phyloP scores from a whole-genome alignment of 2,329 filamentous ascomycete genomes.

The Fusarium sp. region DNA sequence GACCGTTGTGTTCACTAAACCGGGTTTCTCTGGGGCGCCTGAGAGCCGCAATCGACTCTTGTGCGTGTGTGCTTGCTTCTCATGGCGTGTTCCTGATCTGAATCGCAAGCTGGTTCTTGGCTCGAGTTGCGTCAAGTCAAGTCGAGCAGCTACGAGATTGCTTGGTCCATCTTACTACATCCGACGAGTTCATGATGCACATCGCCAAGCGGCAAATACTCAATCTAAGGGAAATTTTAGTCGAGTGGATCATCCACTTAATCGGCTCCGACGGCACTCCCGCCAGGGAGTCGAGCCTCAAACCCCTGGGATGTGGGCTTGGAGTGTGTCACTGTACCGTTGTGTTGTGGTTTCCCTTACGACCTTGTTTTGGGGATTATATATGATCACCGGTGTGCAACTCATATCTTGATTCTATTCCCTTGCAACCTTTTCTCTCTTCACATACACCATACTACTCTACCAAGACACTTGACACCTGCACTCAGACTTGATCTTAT shows the following conservation, averaged over 20 bases:
- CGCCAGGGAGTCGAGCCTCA: slow-evolving; percentile 40
- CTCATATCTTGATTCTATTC: slow-evolving; percentile 2
- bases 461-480: background rate
- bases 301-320: slow-evolving; percentile 38
- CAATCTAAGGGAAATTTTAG: slow-evolving; percentile 43
- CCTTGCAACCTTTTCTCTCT: slow-evolving; percentile 10
- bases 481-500: background rate
- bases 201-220: slow-evolving; percentile 47
- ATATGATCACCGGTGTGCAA: slow-evolving; percentile 37
- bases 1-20: slow-evolving; percentile 30
- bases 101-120: slow-evolving; percentile 6
- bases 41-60: slow-evolving; percentile 19
- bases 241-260: slow-evolving; percentile 42
- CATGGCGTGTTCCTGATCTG: slow-evolving; percentile 1
- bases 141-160: slow-evolving; percentile 5
- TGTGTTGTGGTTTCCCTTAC: slow-evolving; percentile 28
- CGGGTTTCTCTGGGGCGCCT: slow-evolving; percentile 7
- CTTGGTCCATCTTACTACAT: slow-evolving; percentile 15
- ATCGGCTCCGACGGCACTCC: slow-evolving; percentile 43
- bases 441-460: background rate
- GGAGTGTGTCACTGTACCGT: slow-evolving; percentile 36
- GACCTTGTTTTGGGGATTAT: slow-evolving; percentile 38
- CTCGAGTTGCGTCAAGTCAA: slow-evolving; percentile 4
- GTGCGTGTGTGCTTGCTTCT: background rate
- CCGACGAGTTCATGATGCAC: slow-evolving; percentile 39